Base-by-base conservation (phyloP, 805 yeast species). In the Yarrowia osloensis region DNA sequence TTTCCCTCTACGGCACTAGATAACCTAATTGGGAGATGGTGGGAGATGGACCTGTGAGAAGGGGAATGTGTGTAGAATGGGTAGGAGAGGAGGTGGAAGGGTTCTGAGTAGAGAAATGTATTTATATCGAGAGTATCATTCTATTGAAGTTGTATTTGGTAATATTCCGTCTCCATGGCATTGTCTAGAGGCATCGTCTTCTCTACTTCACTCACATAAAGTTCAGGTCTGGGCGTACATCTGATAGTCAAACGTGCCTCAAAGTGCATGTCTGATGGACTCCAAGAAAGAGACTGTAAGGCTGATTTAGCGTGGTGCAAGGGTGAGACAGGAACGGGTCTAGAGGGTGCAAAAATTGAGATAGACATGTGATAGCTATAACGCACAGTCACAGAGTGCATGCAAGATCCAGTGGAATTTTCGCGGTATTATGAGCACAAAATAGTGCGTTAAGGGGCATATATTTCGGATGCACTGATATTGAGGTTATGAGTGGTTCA, bases 191-290 rank as follows among this genome's bases (percentile, higher is more conserved):
- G n/a, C 11, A 26, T n/a, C 1, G 7, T 11, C 3, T 11, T 1
- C 35, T 2, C 4, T 2, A 9, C n/a, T n/a, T n/a, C n/a, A n/a
- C n/a, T n/a, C n/a, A n/a, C 21, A 46, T 46, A 15, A 49, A 26
- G 37, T 49, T 49, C 54, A 19, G 6, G 31, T 46, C 52, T 46
- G 21, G 52, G 52, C 52, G 21, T 46, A 46, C 54, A 49, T 49
- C 54, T 29, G 54, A 29, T 49, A 49, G 54, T 19, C 54, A 17
- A 49, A 49, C 54, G 54, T 49, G 54, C 54, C 54, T 49, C 54
- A 49, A 49, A 49, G 54, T 49, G 54, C 54, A 49, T 29, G 54
- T 49, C 24, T 11, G 12, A 49, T 1, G 17, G 47, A 9, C n/a
- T 35, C 19, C 8, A 17, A 35, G n/a, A 35, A 17, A 17, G 19